A percentile compares a stretch with the other conserved stretches of the same genome.
phyloP scores from a whole-genome alignment of 2,329 filamentous ascomycete species.

The Aureobasidium namibiae region DNA sequence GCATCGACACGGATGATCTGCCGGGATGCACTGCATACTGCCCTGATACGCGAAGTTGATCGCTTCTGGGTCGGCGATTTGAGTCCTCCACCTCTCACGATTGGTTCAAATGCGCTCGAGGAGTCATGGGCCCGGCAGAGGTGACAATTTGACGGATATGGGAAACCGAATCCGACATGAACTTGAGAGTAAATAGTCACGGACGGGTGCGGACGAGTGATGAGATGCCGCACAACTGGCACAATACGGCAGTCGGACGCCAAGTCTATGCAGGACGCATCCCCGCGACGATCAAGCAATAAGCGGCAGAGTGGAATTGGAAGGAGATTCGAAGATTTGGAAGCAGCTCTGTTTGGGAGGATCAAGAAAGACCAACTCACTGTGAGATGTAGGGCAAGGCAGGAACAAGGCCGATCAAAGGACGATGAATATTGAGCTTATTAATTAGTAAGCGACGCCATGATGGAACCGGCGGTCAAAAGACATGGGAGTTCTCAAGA shows the following conservation, averaged over 20 bases:
- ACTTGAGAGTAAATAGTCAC: background rate
- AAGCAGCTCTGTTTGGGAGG: background rate
- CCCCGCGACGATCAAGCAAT: background rate
- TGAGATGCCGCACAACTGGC: background rate
- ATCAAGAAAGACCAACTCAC: too few relatives aligned
- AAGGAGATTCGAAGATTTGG: background rate
- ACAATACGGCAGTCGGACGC: background rate
- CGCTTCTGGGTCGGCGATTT: background rate
- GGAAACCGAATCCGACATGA: too few relatives aligned
- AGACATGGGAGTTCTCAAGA: too few relatives aligned
- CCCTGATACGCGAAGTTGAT: background rate
- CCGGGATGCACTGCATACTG: background rate
- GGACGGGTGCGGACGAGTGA: background rate
- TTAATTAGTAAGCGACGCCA: background rate
- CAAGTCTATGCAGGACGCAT: background rate
- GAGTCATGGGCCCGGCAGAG: background rate
- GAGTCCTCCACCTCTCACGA: background rate
- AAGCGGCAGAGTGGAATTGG: background rate
- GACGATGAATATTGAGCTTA: background rate
- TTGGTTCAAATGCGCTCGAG: too few relatives aligned
- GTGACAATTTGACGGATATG: background rate
- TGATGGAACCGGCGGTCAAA: background rate
- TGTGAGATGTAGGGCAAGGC: too few relatives aligned
- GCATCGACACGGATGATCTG: constrained; percentile 1
- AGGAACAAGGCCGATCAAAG: background rate